A percentile compares a stretch with the other conserved stretches of the same genome.
Conservation (phyloP, 805 yeast genomes). For the Teunomyces stri region DNA sequence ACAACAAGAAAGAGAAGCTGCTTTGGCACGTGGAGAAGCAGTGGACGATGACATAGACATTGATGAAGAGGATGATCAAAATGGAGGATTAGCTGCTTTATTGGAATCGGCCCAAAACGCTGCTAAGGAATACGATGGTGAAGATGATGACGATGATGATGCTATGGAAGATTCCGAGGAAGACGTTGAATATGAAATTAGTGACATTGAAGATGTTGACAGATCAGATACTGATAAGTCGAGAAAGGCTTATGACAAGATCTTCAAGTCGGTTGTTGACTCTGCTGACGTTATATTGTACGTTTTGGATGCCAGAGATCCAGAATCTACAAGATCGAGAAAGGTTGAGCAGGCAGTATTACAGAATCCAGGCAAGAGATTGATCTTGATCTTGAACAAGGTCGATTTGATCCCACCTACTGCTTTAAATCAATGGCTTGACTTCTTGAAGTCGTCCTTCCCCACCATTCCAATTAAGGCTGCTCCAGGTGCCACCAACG, state of each 20-base stretch:
- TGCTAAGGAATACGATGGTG: constrained; percentile 72
- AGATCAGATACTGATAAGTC: constrained; percentile 62
- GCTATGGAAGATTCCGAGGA: constrained; percentile 32
- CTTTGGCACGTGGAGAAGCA: constrained; percentile 35
- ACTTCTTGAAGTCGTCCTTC: constrained; percentile 73
- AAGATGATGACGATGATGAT: constrained; percentile 32
- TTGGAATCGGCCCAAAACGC: constrained; percentile 89
- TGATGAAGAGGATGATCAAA: constrained; percentile 37
- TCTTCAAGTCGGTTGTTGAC: constrained; percentile 90
- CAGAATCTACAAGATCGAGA: constrained; percentile 89
- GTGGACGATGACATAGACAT: constrained; percentile 40
- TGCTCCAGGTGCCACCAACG: constrained; percentile 68
- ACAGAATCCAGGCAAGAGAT: constrained; percentile 75
- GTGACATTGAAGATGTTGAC: constrained; percentile 43
- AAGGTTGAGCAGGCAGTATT: constrained; percentile 88
- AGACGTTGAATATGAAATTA: constrained; percentile 43
- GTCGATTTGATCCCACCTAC: constrained; percentile 89
- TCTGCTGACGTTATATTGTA: constrained; percentile 87
- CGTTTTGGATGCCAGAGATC: constrained; percentile 97
- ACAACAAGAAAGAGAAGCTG: constrained; percentile 45
- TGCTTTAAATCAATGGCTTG: constrained; percentile 80
- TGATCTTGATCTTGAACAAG: constrained; percentile 84
- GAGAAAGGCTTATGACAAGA: constrained; percentile 88
- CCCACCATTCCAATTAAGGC: constrained; percentile 91
- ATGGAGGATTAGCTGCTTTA: constrained; percentile 73